A percentile compares a stretch with the other conserved stretches of the same genome.
phyloP scores from a whole-genome alignment of 768 basidiomycete genomes.

The Ramaria rubella region DNA sequence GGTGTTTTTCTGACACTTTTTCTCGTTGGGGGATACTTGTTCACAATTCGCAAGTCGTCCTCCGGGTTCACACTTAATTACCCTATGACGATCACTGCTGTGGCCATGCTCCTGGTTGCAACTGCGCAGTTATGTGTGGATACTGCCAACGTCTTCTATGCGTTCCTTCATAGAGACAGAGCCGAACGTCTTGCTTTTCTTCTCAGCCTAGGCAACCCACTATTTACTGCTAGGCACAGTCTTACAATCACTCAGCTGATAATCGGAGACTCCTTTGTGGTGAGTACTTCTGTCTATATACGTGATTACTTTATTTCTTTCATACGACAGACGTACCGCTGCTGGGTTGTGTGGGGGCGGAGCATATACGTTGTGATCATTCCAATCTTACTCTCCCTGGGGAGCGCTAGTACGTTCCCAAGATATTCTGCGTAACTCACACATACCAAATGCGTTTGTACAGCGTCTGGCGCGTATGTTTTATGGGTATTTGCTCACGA shows the following conservation, averaged over 20 bases:
- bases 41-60: background rate
- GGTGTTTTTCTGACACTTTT: background rate
- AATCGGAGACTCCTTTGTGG: background rate
- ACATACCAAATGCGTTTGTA: too few relatives aligned
- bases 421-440: background rate
- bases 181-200: conserved; percentile 12
- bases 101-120: conserved; percentile 13
- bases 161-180: conserved; percentile 11
- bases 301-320: background rate
- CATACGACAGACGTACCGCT: background rate
- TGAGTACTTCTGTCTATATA: background rate
- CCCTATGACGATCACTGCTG: conserved; percentile 11
- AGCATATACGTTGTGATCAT: background rate
- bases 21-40: background rate
- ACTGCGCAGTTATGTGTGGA: conserved; percentile 14
- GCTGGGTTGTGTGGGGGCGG: background rate
- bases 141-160: conserved; percentile 12
- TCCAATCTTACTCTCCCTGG: background rate
- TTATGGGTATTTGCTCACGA: background rate
- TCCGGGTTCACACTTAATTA: background rate
- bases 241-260: conserved; percentile 3
- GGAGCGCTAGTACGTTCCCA: background rate
- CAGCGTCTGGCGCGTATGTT: background rate
- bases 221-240: conserved; percentile 15
- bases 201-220: conserved; percentile 6